Evolutionary conservation across 805 yeast genomes (phyloP), one percentile per base, ranked within the genome.

Genomic region (Suhomyces kilbournensis): DNA sequence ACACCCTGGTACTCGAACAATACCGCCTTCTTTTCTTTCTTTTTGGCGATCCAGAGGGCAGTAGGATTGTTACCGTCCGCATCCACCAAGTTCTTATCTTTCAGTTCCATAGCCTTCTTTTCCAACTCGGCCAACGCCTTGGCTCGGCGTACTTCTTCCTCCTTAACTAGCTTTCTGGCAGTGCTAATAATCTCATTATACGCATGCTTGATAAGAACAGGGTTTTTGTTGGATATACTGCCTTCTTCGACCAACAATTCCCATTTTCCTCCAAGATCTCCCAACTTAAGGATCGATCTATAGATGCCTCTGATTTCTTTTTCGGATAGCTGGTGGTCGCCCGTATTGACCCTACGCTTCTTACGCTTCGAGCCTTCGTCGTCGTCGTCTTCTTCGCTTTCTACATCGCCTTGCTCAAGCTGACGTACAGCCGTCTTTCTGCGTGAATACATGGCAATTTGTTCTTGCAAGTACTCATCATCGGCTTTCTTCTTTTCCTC

Each of bases 231-330:
- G 6, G 97, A 84, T 48, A 94, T 74, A 25, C 92, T 85, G 22
- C 97, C 97, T 63, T 94, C 98, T 51, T 87, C 90, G 53, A 90
- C 88, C 48, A 94, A 77, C 56, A 85, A 89, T 55, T 90, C 96
- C 87, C 96, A 88, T 64, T 81, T 81, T 25, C 81, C 81, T 5
- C 82, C 67, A 53, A 94, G 74, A 61, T 90, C 91, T 54, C 99
- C 99, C 57, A 82, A 80, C 56, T 88, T 81, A 61, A 93, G 74
- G 48, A 93, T 83, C 2, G 96, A 85, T 60, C 90, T 81, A 71
- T 93, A 94, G 17, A 94, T 78, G 19, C 88, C 86, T 62, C 99
- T 82, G 46, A 92, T 78, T 64, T 94, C 98, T 60, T 87, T 82
- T 60, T 94, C 99, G 2, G 88, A 84, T 56, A 94, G 76, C 46